Evolutionary conservation across 371 early-diverging fungal genomes (phyloP), one percentile per base, ranked within the genome.

Genomic region (Mortierella sp.): DNA sequence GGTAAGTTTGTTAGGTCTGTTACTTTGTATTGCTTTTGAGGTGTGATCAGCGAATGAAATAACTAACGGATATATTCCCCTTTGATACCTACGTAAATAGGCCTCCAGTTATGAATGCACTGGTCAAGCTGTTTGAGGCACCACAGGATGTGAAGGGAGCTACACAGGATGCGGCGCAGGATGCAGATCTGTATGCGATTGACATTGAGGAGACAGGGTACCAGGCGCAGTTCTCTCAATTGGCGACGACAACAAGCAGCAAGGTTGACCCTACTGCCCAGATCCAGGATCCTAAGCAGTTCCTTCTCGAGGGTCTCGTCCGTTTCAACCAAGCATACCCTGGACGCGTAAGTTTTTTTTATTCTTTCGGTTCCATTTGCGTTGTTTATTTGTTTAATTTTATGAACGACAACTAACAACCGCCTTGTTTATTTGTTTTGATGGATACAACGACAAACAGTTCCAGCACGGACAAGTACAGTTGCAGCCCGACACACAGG

Each of bases 131-230:
- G 51, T 86, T 94, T 34, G 92, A 94, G 76, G 81, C 90, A 13
- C 93, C 96, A 9, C 89, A 89, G 46, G 89, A 90, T 31, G 78
- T 89, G 61, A 75, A 77, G 74, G 82, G 83, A 70, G 81, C 83
- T 10, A 64, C 82, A 51, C 72, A 55, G 37, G 83, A 85, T 78
- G 64, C 91, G 8, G 93, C 93, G 8, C 91, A 91, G 14, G 93
- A 93, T 48, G 96, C 95, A 81, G 93, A 93, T 48, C 89, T 95
- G 57, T 92, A 93, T 74, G 90, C 92, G 46, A 86, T 94, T 3
- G 96, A 96, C 88, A 87, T 95, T 34, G 95, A 95, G 74, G 93
- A 92, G 51, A 88, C 90, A 0, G 96, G 96, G 1, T 96, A 96
- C 83, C 96, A 96, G 80, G 94, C 94, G 14, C 89, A 94, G 64